Evolutionary conservation across 352 stramenopile genomes (phyloP).

Genomic region (Globisporangium yorkense): DNA sequence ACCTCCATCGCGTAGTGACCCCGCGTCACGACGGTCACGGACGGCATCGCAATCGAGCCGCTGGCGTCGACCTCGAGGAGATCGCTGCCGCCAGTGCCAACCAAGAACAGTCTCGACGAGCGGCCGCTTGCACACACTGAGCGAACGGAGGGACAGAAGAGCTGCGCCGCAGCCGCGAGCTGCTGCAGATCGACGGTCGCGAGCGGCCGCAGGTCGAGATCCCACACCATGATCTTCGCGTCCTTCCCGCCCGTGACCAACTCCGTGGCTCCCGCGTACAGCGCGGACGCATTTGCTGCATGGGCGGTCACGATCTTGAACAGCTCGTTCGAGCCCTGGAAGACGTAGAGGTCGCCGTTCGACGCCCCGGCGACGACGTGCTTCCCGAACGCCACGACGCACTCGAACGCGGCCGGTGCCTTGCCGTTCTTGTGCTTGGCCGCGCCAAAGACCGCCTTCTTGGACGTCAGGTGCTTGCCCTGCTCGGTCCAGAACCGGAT

Average conservation of each 20-base stretch:
- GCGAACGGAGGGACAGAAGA: constrained; percentile 34
- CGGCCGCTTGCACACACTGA: constrained; percentile 33
- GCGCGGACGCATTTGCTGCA: constrained; percentile 29
- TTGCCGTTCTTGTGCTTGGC: constrained; percentile 47
- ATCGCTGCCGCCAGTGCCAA: constrained; percentile 85
- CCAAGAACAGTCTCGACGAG: constrained; percentile 42
- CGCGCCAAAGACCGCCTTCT: constrained; percentile 66
- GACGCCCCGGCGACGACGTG: constrained; percentile 43
- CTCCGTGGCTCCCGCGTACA: constrained; percentile 43
- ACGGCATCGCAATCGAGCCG: constrained; percentile 5
- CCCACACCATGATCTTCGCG: constrained; percentile 83
- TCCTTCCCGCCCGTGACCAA: constrained; percentile 87
- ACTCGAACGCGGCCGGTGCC: constrained; percentile 41
- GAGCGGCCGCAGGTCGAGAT: constrained; percentile 40
- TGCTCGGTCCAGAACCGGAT: constrained; percentile 76
- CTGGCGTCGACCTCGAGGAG: constrained; percentile 77
- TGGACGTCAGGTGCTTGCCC: constrained; percentile 58
- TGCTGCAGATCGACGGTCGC: constrained; percentile 41
- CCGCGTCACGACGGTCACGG: constrained; percentile 27
- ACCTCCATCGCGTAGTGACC: constrained; percentile 76
- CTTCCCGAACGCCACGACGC: constrained; percentile 41
- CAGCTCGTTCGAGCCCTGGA: constrained; percentile 47
- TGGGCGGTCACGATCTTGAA: constrained; percentile 52
- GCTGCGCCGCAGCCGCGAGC: constrained; percentile 13
- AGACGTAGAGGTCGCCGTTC: constrained; percentile 77